A percentile compares a stretch with the other conserved stretches of the same genome.
Evolutionary conservation across 2,329 filamentous ascomycete species (phyloP).

Genomic region (Bipolaris bicolor): DNA sequence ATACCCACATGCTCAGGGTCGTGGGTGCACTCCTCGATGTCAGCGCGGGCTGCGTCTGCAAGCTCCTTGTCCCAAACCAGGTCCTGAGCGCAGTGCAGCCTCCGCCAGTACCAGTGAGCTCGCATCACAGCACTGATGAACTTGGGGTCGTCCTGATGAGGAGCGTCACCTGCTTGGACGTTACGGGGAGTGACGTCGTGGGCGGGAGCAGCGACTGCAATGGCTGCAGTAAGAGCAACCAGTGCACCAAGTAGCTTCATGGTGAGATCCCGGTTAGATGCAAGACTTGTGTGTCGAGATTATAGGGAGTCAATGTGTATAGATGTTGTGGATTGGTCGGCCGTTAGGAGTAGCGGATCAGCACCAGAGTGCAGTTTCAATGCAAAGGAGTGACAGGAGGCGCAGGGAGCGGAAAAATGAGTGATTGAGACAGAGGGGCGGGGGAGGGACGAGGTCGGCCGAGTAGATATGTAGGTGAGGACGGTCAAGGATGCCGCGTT

Average conservation of each 20-base stretch:
- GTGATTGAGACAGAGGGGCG: constrained; percentile 5
- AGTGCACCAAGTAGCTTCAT: constrained; percentile 39
- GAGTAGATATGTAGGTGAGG: constrained; percentile 17
- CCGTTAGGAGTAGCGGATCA: constrained; percentile 23
- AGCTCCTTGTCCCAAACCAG: constrained; percentile 41
- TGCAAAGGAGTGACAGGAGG: constrained; percentile 15
- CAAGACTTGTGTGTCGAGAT: constrained; percentile 3
- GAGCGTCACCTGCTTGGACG: constrained; percentile 28
- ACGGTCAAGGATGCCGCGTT: constrained; percentile 16
- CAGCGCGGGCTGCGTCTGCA: constrained; percentile 33
- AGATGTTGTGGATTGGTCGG: constrained; percentile 14
- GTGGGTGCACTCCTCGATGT: constrained; percentile 34
- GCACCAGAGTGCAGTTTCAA: constrained; percentile 18
- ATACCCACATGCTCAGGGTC: constrained; percentile 37
- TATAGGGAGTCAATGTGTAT: constrained; percentile 6
- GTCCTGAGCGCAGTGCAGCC: constrained; percentile 45
- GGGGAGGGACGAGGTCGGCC: not conserved
- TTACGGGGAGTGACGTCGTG: constrained; percentile 21
- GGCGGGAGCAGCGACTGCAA: constrained; percentile 31
- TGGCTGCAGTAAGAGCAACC: constrained; percentile 29
- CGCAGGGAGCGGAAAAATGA: constrained; percentile 12
- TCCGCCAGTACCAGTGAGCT: constrained; percentile 47
- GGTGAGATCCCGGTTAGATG: constrained; percentile 5
- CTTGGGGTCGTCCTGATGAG: constrained; percentile 34
- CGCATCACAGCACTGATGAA: constrained; percentile 44